These are phyloP conservation scores for Fusarium lateritium DNA, from an alignment of 2,329 filamentous ascomycete genomes.

Conservation along the genomic window DNA sequence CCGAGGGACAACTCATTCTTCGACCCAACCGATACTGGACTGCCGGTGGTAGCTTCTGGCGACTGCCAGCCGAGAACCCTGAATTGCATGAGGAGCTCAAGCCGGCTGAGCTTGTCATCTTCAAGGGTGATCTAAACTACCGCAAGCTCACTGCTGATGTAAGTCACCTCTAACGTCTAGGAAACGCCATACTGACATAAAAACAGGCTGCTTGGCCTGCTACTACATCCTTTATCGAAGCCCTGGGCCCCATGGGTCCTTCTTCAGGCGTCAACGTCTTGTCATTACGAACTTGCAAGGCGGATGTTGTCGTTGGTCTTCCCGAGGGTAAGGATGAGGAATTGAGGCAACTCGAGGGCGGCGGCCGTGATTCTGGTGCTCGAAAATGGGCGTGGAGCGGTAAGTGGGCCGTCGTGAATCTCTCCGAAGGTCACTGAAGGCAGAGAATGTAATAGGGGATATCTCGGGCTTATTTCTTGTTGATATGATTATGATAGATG, in stretches of 20 bases:
- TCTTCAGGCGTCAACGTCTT: conserved; percentile 87
- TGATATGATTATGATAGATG: conserved; percentile 27
- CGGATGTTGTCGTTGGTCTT: conserved; percentile 94
- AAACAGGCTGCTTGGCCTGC: conserved; percentile 77
- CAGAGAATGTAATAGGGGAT: conserved; percentile 5
- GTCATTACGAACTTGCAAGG: conserved; percentile 94
- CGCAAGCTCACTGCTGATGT: conserved; percentile 92
- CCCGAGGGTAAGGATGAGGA: conserved; percentile 85
- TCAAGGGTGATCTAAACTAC: conserved; percentile 98
- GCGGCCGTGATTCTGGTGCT: conserved; percentile 78
- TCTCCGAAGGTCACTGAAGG: conserved; percentile 54
- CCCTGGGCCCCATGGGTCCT: conserved; percentile 87
- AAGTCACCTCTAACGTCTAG: conserved; percentile 52
- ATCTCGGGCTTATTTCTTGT: background rate
- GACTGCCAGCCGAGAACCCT: conserved; percentile 78
- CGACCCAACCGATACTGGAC: conserved; percentile 95
- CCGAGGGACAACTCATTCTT: conserved; percentile 85
- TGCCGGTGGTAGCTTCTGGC: conserved; percentile 88
- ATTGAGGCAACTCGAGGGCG: conserved; percentile 76
- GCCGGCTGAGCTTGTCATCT: conserved; percentile 88
- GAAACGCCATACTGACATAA: conserved; percentile 21
- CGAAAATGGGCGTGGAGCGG: conserved; percentile 96
- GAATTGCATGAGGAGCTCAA: conserved; percentile 83
- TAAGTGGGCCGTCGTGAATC: conserved; percentile 92
- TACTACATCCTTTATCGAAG: conserved; percentile 86